These are phyloP conservation scores for Yueomyces sp. DNA, from an alignment of 805 yeast species.

Conservation along the genomic window DNA sequence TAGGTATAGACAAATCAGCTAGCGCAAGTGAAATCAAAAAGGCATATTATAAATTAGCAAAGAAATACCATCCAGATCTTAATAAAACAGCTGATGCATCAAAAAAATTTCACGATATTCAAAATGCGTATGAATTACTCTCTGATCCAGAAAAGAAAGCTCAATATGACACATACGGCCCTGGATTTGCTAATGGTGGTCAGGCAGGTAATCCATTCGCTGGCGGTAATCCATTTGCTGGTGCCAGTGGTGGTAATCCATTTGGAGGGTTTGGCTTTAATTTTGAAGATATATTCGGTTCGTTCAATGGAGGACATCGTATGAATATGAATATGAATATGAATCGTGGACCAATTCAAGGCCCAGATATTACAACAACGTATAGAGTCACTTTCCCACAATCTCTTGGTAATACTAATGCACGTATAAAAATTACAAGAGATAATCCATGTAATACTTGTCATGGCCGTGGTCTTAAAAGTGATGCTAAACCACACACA, in stretches of 20 bases:
- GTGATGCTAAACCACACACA: constrained; percentile 53
- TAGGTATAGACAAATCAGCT: constrained; percentile 68
- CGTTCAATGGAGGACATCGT: constrained; percentile 33
- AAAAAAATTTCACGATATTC: constrained; percentile 79
- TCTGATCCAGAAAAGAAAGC: constrained; percentile 73
- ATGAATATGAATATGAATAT: constrained; percentile 18
- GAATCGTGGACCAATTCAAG: constrained; percentile 59
- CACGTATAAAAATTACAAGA: constrained; percentile 55
- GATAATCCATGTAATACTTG: constrained; percentile 70
- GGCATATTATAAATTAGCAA: constrained; percentile 87
- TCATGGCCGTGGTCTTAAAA: constrained; percentile 73
- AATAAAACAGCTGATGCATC: constrained; percentile 86
- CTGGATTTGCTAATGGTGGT: constrained; percentile 57
- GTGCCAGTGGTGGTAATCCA: constrained; percentile 4
- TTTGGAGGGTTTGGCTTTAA: constrained; percentile 21
- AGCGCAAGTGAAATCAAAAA: constrained; percentile 79
- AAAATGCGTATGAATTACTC: constrained; percentile 86
- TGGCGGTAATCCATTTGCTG: constrained; percentile 29
- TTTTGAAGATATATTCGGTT: constrained; percentile 54
- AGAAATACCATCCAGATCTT: constrained; percentile 91
- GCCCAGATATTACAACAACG: constrained; percentile 75
- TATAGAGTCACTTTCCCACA: constrained; percentile 72
- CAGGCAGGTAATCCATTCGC: constrained; percentile 29
- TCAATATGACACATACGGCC: constrained; percentile 86
- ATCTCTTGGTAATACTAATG: constrained; percentile 64